Evolutionary conservation across 2,329 filamentous ascomycete genomes (phyloP), one percentile per base, ranked within the genome.

Genomic region (Curvularia sp.): DNA sequence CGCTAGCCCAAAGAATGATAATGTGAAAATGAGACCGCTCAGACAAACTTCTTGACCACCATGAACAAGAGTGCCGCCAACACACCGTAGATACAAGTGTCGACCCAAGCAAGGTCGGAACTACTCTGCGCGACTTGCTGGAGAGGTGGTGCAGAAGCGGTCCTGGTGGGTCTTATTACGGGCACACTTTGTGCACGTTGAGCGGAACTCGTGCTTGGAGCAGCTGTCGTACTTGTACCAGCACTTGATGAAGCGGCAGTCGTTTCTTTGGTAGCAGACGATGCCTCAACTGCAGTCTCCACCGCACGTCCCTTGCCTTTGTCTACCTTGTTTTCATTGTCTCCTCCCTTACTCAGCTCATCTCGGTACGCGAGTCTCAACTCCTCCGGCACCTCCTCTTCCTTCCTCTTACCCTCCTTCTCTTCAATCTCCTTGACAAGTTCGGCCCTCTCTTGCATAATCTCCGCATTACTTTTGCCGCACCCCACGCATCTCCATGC

Each of bases 81-180:
- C 18, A 97, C 78, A 6, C 86, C 89, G 21, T 89, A 86, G 64
- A 97, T 97, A 36, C 89, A 85, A 62, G 91, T 86, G 76, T 97
- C 93, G 18, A 97, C 82, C 90, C 92, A 96, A 12, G 87, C 79
- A 1, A 88, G 85, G 15, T 85, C 82, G 51, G 81, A 74, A 39
- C 52, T 62, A 13, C 57, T 74, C 70, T 66, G 76, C 57, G 64
- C 60, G 48, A 68, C 45, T 49, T 67, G 62, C 42, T 68, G 57
- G 41, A 60, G 41, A 15, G 62, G 51, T 2, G 61, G 56, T 25
- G 60, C 41, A 7, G 50, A 60, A 21, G 56, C 52, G 15, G 63
- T 70, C 25, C 67, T 58, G 9, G 66, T 67, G 2, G 65, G 66
- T 25, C 50, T 59, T 19, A 57, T 53, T 2, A 49, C 25, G 0